Base-by-base conservation (phyloP, 2,329 filamentous ascomycete genomes). In the Aspergillus bombycis region DNA sequence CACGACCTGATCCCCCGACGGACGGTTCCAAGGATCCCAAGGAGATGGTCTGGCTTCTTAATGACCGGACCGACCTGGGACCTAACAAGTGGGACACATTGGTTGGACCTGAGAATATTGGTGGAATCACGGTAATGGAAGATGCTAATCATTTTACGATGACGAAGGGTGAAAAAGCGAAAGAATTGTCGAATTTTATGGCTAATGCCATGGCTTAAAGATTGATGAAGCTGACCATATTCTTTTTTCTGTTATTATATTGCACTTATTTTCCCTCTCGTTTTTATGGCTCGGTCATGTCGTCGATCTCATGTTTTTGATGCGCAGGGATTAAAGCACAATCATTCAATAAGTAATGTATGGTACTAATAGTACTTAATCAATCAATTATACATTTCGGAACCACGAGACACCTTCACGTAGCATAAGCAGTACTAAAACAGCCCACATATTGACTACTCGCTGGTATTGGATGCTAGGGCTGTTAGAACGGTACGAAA, bases 41-140 rank as follows among this genome's bases (percentile, higher is more conserved):
- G 53, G 81, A 80, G 64, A 83, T 84, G 82, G 76, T 78, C 56
- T 84, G 81, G 78, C 68, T 85, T 58, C 71, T 83, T 54, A 80
- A 83, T 62, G 79, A 82, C 66, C 75, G 82, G 46, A 80, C 74
- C 14, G 80, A 84, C 56, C 79, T 84, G 60, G 80, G 81, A 2
- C 75, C 79, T 2, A 82, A 82, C 65, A 79, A 80, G 28, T 84
- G 82, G 82, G 78, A 82, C 62, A 75, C 75, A 8, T 72, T 84
- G 32, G 75, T 84, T 34, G 77, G 76, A 5, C 63, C 71, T 4
- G 70, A 77, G 54, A 77, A 80, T 57, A 67, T 78, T 1, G 73
- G 73, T 10, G 67, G 70, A 0, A 77, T 78, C 43, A 74, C 73
- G 3, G 61, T 75, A 16, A 72, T 78, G 62, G 67, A 76, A 45